Percentiles rank a stretch among this genome's conserved stretches.
These are phyloP conservation scores for Phytophthora pisi DNA, from an alignment of 352 stramenopile genomes.

Conservation along the genomic window DNA sequence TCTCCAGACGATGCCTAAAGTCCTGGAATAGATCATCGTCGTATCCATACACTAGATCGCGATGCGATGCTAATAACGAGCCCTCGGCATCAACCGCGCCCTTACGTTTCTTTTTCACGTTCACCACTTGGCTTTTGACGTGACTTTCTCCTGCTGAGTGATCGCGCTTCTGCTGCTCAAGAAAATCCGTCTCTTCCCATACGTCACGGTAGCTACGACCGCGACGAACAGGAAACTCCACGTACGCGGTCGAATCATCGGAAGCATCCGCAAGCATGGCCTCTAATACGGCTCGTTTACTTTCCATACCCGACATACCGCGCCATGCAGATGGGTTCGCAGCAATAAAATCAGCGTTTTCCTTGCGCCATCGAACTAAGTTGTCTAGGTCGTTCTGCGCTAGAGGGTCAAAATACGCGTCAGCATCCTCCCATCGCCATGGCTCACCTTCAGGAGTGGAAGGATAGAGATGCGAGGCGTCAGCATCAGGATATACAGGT, in stretches of 20 bases:
- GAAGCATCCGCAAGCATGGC: constrained; percentile 53
- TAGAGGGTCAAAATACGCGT: constrained; percentile 63
- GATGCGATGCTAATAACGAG: constrained; percentile 45
- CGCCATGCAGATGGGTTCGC: constrained; percentile 42
- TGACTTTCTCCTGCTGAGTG: constrained; percentile 30
- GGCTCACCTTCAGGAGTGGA: constrained; percentile 37
- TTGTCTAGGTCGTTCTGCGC: constrained; percentile 61
- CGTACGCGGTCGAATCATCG: constrained; percentile 23
- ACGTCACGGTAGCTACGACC: constrained; percentile 76
- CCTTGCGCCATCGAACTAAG: constrained; percentile 52
- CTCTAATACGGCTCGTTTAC: constrained; percentile 47
- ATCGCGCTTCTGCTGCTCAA: constrained; percentile 43
- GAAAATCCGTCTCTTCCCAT: constrained; percentile 81
- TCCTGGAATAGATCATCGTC: constrained; percentile 75
- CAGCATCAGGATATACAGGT: constrained; percentile 46
- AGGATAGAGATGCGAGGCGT: constrained; percentile 51
- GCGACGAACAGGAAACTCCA: constrained; percentile 45
- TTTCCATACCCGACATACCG: constrained; percentile 15
- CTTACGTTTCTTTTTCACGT: constrained; percentile 40
- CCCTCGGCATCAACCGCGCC: constrained; percentile 12
- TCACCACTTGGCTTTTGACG: constrained; percentile 29
- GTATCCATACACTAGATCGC: constrained; percentile 77
- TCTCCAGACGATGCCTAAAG: constrained; percentile 52
- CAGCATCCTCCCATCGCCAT: constrained; percentile 72
- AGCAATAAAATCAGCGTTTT: constrained; percentile 59